These are phyloP conservation scores for Salix dunnii DNA, from an alignment of 345 rosid species.

Conservation along the genomic window DNA sequence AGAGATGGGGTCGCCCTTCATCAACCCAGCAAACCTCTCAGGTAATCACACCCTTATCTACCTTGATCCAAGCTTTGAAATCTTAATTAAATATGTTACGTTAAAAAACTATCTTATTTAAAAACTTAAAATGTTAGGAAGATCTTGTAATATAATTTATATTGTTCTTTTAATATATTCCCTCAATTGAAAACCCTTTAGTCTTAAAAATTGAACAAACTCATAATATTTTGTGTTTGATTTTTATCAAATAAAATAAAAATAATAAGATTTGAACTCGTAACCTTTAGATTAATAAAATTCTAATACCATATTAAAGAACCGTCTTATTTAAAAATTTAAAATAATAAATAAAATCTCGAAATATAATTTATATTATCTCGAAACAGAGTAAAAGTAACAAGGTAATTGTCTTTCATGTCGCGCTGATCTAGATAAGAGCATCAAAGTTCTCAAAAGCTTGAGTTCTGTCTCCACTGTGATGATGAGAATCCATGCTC, in stretches of 20 bases:
- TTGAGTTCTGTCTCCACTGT: not conserved
- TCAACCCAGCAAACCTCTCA: constrained; percentile 22
- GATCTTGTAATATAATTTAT: rapidly evolving
- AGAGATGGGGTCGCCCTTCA: constrained; percentile 75
- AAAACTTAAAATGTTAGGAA: rapidly evolving
- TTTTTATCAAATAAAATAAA: too few relatives aligned
- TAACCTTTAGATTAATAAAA: too few relatives aligned
- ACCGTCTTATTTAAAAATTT: too few relatives aligned
- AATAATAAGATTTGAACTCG: too few relatives aligned
- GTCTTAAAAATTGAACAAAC: too few relatives aligned
- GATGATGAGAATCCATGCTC: not conserved
- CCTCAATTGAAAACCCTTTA: rapidly evolving
- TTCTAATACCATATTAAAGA: too few relatives aligned
- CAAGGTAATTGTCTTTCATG: not conserved
- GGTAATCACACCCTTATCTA: not conserved
- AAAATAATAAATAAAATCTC: too few relatives aligned
- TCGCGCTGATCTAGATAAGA: not conserved
- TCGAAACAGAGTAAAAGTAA: not conserved
- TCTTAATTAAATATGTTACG: not conserved
- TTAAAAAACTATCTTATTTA: too few relatives aligned
- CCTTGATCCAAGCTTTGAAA: not conserved
- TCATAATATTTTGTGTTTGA: rapidly evolving
- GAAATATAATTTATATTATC: too few relatives aligned
- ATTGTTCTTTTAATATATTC: too few relatives aligned
- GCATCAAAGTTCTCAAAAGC: constrained; percentile 1